Conservation (phyloP, 192 early-diverging fungal species). For the Glomus cerebriforme region DNA sequence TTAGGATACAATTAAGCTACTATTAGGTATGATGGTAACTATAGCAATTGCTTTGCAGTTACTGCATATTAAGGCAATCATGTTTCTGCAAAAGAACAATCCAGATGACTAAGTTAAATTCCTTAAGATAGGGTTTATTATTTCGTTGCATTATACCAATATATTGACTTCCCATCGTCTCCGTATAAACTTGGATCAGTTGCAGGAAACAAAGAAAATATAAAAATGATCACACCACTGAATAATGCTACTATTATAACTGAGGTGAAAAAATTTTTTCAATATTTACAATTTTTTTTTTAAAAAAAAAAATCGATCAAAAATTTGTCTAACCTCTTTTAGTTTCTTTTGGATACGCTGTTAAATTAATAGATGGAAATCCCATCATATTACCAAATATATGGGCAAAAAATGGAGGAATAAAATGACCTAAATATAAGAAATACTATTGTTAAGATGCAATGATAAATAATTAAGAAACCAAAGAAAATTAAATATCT, state of each 20-base stretch:
- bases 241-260: neutral
- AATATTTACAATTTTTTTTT: neutral
- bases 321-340: neutral
- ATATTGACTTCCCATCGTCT: neutral
- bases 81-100: too few relatives aligned
- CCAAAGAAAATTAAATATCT: neutral
- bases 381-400: conserved; percentile 78
- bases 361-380: conserved; percentile 52
- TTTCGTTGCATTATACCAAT: neutral
- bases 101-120: too few relatives aligned
- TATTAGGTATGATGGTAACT: too few relatives aligned
- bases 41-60: too few relatives aligned
- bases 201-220: neutral
- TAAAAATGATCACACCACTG: neutral
- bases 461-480: neutral
- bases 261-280: neutral
- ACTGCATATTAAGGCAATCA: too few relatives aligned
- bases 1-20: too few relatives aligned
- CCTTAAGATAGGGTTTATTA: too few relatives aligned
- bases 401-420: conserved; percentile 60
- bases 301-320: neutral
- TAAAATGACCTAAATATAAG: conserved; percentile 41
- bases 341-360: neutral
- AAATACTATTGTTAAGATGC: neutral
- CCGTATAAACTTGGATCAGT: neutral